phyloP scores from a whole-genome alignment of 768 basidiomycete species.

The Lactarius tabidus region DNA sequence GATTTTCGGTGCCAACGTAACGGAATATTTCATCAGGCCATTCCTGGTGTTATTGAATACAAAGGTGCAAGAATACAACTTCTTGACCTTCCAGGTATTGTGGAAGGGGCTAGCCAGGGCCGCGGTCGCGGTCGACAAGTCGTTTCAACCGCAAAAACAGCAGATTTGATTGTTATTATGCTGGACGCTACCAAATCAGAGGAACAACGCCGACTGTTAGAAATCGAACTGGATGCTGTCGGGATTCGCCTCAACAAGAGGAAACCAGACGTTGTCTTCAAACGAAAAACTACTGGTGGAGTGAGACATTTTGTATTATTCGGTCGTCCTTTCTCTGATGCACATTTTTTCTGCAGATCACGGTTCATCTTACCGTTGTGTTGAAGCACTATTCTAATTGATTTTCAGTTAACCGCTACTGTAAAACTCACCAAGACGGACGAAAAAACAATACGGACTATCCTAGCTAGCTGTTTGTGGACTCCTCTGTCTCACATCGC shows the following conservation, averaged over 20 bases:
- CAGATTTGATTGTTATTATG: constrained; percentile 89
- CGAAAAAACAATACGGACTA: constrained; percentile 90
- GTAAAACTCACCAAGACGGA: constrained; percentile 94
- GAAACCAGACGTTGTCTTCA: constrained; percentile 94
- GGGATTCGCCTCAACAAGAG: constrained; percentile 90
- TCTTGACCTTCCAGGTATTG: constrained; percentile 93
- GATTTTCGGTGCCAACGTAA: neutral
- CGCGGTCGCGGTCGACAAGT: constrained; percentile 95
- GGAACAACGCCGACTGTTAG: constrained; percentile 83
- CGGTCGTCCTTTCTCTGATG: constrained; percentile 13
- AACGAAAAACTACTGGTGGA: constrained; percentile 87
- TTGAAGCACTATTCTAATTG: constrained; percentile 11
- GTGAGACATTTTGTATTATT: constrained; percentile 43
- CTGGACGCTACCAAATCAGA: constrained; percentile 90
- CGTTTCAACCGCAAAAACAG: constrained; percentile 60
- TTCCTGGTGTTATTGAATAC: constrained; percentile 96
- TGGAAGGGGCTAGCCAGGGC: constrained; percentile 88
- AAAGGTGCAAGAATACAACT: constrained; percentile 92
- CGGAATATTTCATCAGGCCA: constrained; percentile 51
- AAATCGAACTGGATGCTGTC: constrained; percentile 93
- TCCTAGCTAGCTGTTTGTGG: constrained; percentile 77
- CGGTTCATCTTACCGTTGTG: constrained; percentile 40
- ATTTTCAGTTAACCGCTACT: constrained; percentile 70
- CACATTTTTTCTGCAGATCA: constrained; percentile 50
- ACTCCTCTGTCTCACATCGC: neutral